Evolutionary conservation across 805 yeast genomes (phyloP).

Genomic region (Candida maltosa): DNA sequence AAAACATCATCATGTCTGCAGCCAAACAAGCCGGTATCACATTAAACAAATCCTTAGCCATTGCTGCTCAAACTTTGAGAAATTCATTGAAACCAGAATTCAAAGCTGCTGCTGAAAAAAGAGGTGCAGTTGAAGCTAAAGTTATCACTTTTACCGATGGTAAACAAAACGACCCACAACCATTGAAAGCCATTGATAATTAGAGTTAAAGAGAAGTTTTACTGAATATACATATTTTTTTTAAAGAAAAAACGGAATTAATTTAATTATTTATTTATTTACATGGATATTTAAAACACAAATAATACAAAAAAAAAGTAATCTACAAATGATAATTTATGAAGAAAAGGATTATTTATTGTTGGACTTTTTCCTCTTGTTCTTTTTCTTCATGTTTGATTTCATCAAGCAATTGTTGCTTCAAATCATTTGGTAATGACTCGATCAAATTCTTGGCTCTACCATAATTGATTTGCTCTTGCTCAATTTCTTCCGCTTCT

Average conservation of each 20-base stretch:
- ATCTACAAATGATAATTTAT: too few relatives aligned
- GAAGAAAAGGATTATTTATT: too few relatives aligned
- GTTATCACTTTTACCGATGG: conserved; percentile 74
- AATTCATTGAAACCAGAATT: conserved; percentile 82
- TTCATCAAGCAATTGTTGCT: conserved; percentile 25
- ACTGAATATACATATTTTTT: neutral
- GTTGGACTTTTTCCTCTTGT: neutral
- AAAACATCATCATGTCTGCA: conserved; percentile 43
- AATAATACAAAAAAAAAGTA: too few relatives aligned
- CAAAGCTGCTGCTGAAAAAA: conserved; percentile 68
- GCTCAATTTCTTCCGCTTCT: conserved; percentile 21
- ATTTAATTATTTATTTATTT: too few relatives aligned
- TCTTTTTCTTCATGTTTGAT: conserved; percentile 8
- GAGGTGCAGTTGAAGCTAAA: conserved; percentile 72
- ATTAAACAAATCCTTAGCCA: conserved; percentile 84
- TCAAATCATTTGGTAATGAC: conserved; percentile 32
- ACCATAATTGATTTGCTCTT: conserved; percentile 5
- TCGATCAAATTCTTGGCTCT: conserved; percentile 23
- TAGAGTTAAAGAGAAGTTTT: too few relatives aligned
- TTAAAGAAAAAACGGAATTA: too few relatives aligned
- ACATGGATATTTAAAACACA: too few relatives aligned
- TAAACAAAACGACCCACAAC: conserved; percentile 38
- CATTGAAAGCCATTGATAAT: conserved; percentile 24
- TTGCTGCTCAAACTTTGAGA: conserved; percentile 88
- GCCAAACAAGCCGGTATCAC: conserved; percentile 49